Evolutionary conservation across 805 yeast genomes (phyloP), one percentile per base, ranked within the genome.

Genomic region (Candida succiphila): DNA sequence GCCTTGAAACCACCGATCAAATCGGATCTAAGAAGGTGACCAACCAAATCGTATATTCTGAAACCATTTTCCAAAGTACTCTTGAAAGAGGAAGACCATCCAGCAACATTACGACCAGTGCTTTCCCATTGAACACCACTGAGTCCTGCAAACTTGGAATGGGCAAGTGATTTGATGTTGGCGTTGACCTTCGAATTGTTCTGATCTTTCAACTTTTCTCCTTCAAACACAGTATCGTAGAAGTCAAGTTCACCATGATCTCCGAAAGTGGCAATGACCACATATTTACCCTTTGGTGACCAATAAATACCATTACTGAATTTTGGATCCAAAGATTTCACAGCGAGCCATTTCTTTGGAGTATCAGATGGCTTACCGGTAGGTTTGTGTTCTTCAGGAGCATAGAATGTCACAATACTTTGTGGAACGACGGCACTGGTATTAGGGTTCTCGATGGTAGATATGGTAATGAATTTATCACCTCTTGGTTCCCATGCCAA

Each of bases 401-500:
- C 94, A 52, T 74, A 94, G 70, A 92, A 88, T 5, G 83, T 63
- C 31, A 85, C 69, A 17, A 35, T 39, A 51, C 84, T 84, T 51
- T 71, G 73, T 37, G 78, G 61, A 41, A 79, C 67, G 23, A 89
- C 72, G 34, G 78, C 72, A 50, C 80, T 78, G 42, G 69, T 64
- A 49, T 58, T 61, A 7, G 56, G 43, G 42, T 61, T 67, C 41
- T 73, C 79, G 35, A 61, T 50, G 51, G 79, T 69, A 17, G 92
- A 75, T 48, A 89, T 77, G 32, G 81, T 72, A 39, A 82, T 78
- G 48, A 92, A 88, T 56, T 96, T 73, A 54, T 85, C 89, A 25
- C 89, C 79, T 44, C 68, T 74, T 49, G 98, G 96, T 65, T 94
- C 98, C 97, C 97, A 92, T 36, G 85, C 88, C 61, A 92, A 82